Evolutionary conservation across 805 yeast genomes (phyloP).

Genomic region (Sungouiella blattae): DNA sequence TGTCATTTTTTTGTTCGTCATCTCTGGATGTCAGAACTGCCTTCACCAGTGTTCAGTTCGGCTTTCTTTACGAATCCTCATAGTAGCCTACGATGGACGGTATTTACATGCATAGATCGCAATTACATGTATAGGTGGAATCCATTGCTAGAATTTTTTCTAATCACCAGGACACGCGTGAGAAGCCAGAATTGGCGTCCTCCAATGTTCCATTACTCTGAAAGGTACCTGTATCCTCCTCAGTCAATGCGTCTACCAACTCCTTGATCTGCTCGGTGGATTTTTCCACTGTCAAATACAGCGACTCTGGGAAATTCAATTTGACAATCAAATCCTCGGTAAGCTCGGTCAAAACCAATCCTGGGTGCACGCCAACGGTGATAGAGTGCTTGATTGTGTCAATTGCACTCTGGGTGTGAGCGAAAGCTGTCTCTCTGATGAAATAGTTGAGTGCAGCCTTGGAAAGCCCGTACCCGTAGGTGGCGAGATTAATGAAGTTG

Average conservation of each 20-base stretch:
- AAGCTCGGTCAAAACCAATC: constrained; percentile 36
- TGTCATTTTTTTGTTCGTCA: too few relatives aligned
- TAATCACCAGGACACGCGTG: too few relatives aligned
- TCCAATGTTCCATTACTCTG: too few relatives aligned
- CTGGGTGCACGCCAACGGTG: constrained; percentile 33
- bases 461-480: constrained; percentile 31
- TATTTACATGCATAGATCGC: too few relatives aligned
- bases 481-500: not conserved
- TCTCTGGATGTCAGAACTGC: too few relatives aligned
- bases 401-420: not conserved
- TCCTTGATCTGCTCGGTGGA: constrained; percentile 16
- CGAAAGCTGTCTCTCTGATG: constrained; percentile 10
- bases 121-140: too few relatives aligned
- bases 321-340: not conserved
- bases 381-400: not conserved
- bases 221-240: constrained; percentile 22
- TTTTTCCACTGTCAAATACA: constrained; percentile 19
- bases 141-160: too few relatives aligned
- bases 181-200: too few relatives aligned
- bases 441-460: constrained; percentile 37
- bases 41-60: too few relatives aligned
- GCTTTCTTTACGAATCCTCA: too few relatives aligned
- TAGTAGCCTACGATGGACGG: too few relatives aligned
- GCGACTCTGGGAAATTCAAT: not conserved
- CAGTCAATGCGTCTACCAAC: constrained; percentile 16